Evolutionary conservation across 306 rosid species (phyloP), one percentile per base, ranked within the genome.

Genomic region (Pueraria montana): DNA sequence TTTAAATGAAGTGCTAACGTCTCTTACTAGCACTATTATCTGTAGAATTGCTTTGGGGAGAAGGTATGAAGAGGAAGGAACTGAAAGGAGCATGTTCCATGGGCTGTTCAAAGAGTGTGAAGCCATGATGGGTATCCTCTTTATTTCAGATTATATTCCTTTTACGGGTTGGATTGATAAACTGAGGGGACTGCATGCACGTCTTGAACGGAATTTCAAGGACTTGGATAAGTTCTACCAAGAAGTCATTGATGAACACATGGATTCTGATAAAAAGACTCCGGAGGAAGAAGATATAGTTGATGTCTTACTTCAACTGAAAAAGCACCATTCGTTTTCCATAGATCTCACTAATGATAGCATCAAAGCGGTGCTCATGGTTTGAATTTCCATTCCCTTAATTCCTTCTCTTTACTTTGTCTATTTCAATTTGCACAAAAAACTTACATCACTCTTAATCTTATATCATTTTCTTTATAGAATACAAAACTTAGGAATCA

Each of bases 151-250:
- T 40, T 87, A 45, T 45, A 46, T 89, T 76, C 84, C 87, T 1
- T 74, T 84, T 43, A 8, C 84, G 61, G 86, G 84, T 10, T 87
- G 89, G 88, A 45, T 84, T 26, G 92, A 91, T 76, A 85, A 58
- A 82, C 11, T 91, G 0, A 49, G 17, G 4, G 89, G 89, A 6
- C 0, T 48, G 0, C 58, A 68, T 14, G 58, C 16, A 0, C 84
- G 84, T n/a, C 82, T 88, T 10, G 80, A 86, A 10, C 38, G 66
- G 14, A 53, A 4, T 53, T 89, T 70, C 56, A 61, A 74, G 8
- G 82, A 77, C 34, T 10, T 87, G 11, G 85, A 86, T 80, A 1
- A 6, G 8, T 82, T 89, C n/a, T 91, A 66, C 59, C 90, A 91
- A 75, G 59, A 71, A 20, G 78, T 84, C 2, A 85, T 85, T 2